Evolutionary conservation across 1,284 basidiomycete species (phyloP).

Genomic region (Polyporus tsugae): DNA sequence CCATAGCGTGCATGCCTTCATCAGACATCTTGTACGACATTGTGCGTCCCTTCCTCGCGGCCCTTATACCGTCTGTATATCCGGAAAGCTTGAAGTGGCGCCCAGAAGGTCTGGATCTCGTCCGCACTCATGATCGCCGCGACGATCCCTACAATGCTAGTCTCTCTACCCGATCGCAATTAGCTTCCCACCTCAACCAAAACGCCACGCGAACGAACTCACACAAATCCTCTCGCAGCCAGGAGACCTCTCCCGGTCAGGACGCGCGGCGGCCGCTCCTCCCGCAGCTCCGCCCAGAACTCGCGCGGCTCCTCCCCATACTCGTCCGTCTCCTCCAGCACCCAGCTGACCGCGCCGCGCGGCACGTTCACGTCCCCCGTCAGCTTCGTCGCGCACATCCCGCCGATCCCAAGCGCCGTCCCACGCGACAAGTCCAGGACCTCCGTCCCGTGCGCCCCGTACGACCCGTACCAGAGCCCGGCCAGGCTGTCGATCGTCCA

Average conservation of each 20-base stretch:
- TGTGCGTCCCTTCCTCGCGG: neutral
- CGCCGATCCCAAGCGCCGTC: slow-evolving; percentile 2
- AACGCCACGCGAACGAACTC: neutral
- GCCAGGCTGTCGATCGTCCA: slow-evolving; percentile 26
- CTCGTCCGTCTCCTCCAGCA: slow-evolving; percentile 14
- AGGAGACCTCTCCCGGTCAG: slow-evolving; percentile 17
- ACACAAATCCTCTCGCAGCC: slow-evolving; percentile 24
- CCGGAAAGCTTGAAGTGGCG: slow-evolving; percentile 20
- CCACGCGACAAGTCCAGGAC: slow-evolving; percentile 31
- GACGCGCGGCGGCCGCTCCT: slow-evolving; percentile 6
- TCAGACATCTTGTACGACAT: neutral
- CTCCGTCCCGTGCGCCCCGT: slow-evolving; percentile 34
- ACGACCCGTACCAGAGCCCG: slow-evolving; percentile 37
- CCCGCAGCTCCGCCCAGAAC: slow-evolving; percentile 14
- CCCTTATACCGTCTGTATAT: slow-evolving; percentile 27
- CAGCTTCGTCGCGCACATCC: slow-evolving; percentile 32
- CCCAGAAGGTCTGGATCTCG: slow-evolving; percentile 30
- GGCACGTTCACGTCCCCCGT: slow-evolving; percentile 35
- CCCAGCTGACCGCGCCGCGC: slow-evolving; percentile 32
- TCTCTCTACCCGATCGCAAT: slow-evolving; percentile 14
- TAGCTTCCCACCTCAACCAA: neutral
- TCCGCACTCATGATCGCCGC: slow-evolving; percentile 23
- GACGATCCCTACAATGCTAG: slow-evolving; percentile 17
- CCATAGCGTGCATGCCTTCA: too few relatives aligned
- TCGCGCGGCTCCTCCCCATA: slow-evolving; percentile 6